Evolutionary conservation across 805 yeast genomes (phyloP).

Genomic region (Lipomyces yamanashiensis): DNA sequence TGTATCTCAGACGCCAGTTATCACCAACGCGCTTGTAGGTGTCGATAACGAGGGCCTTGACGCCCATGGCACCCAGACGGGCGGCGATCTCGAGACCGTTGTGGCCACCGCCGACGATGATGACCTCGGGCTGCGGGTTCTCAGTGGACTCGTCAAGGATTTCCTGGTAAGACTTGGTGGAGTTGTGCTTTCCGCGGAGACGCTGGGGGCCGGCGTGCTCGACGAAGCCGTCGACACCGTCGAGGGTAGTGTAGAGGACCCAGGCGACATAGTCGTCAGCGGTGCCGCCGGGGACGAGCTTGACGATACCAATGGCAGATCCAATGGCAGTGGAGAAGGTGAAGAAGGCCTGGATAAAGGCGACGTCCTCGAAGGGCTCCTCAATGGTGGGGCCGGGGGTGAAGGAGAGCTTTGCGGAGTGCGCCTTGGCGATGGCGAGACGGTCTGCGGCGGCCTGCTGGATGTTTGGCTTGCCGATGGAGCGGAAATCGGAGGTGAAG

Average conservation of each 20-base stretch:
- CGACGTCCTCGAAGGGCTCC: constrained; percentile 24
- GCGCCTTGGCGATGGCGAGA: constrained; percentile 20
- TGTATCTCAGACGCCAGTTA: constrained; percentile 55
- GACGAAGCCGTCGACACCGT: constrained; percentile 27
- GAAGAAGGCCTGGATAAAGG: constrained; percentile 26
- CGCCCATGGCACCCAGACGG: constrained; percentile 50
- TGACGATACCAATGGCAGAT: constrained; percentile 21
- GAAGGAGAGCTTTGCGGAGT: constrained; percentile 12
- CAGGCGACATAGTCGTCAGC: constrained; percentile 26
- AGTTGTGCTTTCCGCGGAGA: constrained; percentile 29
- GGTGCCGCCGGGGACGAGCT: constrained; percentile 19
- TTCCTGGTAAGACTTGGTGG: constrained; percentile 25
- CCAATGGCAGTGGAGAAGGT: constrained; percentile 31
- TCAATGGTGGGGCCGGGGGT: constrained; percentile 18
- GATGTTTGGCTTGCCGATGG: constrained; percentile 35
- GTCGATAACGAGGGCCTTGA: constrained; percentile 50
- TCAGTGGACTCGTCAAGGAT: constrained; percentile 17
- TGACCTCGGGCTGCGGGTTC: constrained; percentile 48
- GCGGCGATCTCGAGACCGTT: constrained; percentile 53
- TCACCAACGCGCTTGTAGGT: constrained; percentile 50
- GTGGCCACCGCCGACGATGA: constrained; percentile 56
- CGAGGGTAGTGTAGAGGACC: constrained; percentile 31
- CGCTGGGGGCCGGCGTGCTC: constrained; percentile 24
- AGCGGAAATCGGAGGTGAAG: constrained; percentile 38
- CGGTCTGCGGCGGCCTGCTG: constrained; percentile 35